phyloP scores from a whole-genome alignment of 139 green algal species.

The Chlamydomonas schloesseri region DNA sequence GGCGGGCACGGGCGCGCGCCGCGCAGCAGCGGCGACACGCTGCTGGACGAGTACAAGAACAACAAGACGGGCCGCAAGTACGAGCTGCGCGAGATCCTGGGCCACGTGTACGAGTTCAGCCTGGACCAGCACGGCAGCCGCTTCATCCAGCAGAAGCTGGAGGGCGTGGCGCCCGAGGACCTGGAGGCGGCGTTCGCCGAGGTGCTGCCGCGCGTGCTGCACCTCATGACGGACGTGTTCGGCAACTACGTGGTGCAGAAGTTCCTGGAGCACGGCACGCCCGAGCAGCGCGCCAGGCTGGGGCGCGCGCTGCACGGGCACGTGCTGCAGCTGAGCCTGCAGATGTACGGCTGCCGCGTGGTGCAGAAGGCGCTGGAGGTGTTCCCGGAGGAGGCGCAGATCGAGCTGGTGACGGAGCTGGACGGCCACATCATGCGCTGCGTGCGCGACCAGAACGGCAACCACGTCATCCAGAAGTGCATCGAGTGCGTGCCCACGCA shows the following conservation, averaged over 20 bases:
- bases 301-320: conserved; percentile 54
- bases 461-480: conserved; percentile 96
- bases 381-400: conserved; percentile 51
- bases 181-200: conserved; percentile 78
- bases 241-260: conserved; percentile 93
- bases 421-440: conserved; percentile 83
- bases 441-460: conserved; percentile 94
- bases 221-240: conserved; percentile 91
- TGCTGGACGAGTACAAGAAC: conserved; percentile 88
- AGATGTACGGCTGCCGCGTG: conserved; percentile 96
- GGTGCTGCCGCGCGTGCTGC: conserved; percentile 67
- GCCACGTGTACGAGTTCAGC: conserved; percentile 85
- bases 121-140: conserved; percentile 91
- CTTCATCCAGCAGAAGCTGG: conserved; percentile 95
- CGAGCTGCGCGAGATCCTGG: conserved; percentile 73
- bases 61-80: conserved; percentile 66
- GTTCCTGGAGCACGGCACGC: conserved; percentile 44
- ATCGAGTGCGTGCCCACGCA: conserved; percentile 87
- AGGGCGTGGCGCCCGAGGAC: conserved; percentile 62
- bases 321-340: conserved; percentile 63
- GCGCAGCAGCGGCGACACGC: conserved; percentile 53
- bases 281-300: conserved; percentile 49
- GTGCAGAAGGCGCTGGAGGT: conserved; percentile 93
- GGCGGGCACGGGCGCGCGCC: conserved; percentile 9
- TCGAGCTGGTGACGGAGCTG: conserved; percentile 52